Conservation (phyloP, 1,284 basidiomycete species). For the Amylostereum areolatum region DNA sequence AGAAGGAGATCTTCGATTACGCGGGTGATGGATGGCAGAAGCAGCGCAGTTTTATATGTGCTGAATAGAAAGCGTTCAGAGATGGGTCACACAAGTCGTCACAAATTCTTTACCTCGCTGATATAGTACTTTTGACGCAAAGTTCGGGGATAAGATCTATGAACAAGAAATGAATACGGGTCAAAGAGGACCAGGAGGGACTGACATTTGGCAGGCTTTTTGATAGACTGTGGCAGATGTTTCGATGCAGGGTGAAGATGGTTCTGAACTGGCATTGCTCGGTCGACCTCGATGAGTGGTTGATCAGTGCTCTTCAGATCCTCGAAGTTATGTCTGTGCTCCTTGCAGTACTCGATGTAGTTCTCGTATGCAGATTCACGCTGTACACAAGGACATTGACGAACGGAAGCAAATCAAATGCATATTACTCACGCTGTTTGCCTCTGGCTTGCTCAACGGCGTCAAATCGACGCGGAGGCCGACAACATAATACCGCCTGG, state of each 20-base stretch:
- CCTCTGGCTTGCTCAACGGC: conserved; percentile 62
- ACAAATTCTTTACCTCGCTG: conserved; percentile 50
- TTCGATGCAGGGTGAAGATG: conserved; percentile 43
- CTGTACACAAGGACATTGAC: conserved; percentile 28
- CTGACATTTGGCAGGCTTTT: conserved; percentile 49
- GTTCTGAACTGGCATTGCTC: conserved; percentile 45
- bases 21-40: conserved; percentile 66
- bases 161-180: neutral
- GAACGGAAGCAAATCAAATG: neutral
- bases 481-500: conserved; percentile 55
- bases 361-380: conserved; percentile 50
- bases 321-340: conserved; percentile 52
- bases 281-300: conserved; percentile 63
- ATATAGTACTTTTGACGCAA: conserved; percentile 62
- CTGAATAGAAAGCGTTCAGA: conserved; percentile 3
- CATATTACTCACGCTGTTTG: conserved; percentile 48
- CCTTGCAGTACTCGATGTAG: conserved; percentile 60
- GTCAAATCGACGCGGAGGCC: conserved; percentile 57
- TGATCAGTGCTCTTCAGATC: conserved; percentile 58
- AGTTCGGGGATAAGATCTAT: conserved; percentile 75
- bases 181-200: conserved; percentile 2
- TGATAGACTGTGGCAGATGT: conserved; percentile 30
- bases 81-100: conserved; percentile 8
- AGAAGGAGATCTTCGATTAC: conserved; percentile 67
- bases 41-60: conserved; percentile 43